Evolutionary conservation across 2,329 filamentous ascomycete species (phyloP), one percentile per base, ranked within the genome.

Genomic region (Cladophialophora psammophila): DNA sequence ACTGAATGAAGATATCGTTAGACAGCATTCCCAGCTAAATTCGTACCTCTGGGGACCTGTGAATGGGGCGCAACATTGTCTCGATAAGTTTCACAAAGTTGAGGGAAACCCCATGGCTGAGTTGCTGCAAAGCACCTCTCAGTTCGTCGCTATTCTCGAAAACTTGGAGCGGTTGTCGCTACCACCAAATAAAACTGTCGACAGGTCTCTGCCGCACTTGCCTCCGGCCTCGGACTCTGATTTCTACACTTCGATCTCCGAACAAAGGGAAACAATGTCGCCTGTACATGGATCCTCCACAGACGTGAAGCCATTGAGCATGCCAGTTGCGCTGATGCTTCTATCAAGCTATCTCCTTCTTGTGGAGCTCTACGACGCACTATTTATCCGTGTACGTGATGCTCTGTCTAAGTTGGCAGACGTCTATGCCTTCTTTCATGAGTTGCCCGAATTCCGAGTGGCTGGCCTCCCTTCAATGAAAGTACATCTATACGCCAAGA

Each of bases 291-390:
- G 18, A 65, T 15, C 62, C 7, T 57, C 54, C 3, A 35, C 31
- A 52, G 31, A n/a, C 3, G 4, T 31, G 8, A 48, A 15, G 8
- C 36, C 50, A 18, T 52, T 59, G 54, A 64, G 56, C 38, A 55
- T 42, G n/a, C 57, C 63, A 36, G 9, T 65, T 18, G 58, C 55
- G 13, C 36, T 65, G 20, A 61, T 65, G 63, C 20, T 65, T 31
- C n/a, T 65, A 7, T 65, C 63, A 55, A 62, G 57, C 36, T 65
- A 65, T 18, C 31, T 65, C 34, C 63, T 55, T 5, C 48, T 65
- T 2, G 20, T 65, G 4, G 63, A 61, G 15, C 57, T 65, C 58
- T 65, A 62, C 57, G 26, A 50, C 36, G 31, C 35, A 18, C 13
- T 65, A 15, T 65, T 65, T 50, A 38, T n/a, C 50, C 57, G 53